Evolutionary conservation across 768 basidiomycete genomes (phyloP), one percentile per base, ranked within the genome.

Genomic region (Panaeolus papilionaceus): DNA sequence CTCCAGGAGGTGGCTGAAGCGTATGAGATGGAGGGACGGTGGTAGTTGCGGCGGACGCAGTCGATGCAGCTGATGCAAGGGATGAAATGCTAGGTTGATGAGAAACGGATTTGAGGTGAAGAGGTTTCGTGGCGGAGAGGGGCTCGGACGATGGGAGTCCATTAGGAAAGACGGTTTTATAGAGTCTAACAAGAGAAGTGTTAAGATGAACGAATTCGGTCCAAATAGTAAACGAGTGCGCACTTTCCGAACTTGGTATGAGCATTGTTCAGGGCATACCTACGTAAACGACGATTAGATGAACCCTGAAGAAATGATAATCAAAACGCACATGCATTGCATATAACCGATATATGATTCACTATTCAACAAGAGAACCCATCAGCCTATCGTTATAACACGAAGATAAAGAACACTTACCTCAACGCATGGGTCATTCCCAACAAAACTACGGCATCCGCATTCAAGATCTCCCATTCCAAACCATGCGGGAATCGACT

Each of bases 291-390:
- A 51, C 42, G 4, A 40, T 40, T 58, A 39, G 38, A n/a, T 67
- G 11, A 71, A 61, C 9, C 38, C 23, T 3, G 12, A 8, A 37
- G 26, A 5, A 40, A 12, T 23, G 20, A 54, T 26, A 10, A 63
- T 61, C 61, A 67, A 69, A 9, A 83, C 84, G 76, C 76, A 92
- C 87, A 93, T 82, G 80, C 91, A 93, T 71, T 92, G 91, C 8
- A 93, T 71, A 74, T 93, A 93, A 39, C 92, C 92, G 82, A 86
- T 88, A 75, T 92, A 92, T 1, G 88, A 88, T 77, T 93, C 92
- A 66, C 90, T 92, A 66, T n/a, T 28, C 70, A 63, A 65, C n/a
- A 20, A 23, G 44, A 42, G 33, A 11, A 23, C 23, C 23, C 23
- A 65, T 63, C 26, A 54, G 20, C 2, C 10, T 23, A 18, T 20